These are phyloP conservation scores for Trichoderma simmonsii DNA, from an alignment of 2,329 filamentous ascomycete species.

Conservation along the genomic window DNA sequence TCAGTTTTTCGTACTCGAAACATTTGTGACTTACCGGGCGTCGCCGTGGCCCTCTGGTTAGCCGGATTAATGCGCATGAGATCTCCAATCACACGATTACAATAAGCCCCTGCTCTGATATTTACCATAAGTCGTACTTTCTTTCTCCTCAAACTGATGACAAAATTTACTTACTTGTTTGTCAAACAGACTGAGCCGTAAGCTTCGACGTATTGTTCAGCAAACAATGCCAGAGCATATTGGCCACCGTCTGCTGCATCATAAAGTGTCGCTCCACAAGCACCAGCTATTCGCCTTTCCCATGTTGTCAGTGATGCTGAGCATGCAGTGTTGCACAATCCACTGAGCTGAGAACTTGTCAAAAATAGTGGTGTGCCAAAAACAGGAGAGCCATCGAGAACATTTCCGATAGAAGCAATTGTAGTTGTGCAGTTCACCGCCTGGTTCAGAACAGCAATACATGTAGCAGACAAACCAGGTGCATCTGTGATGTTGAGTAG, in stretches of 20 bases:
- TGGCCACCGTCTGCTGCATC: not conserved
- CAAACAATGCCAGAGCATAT: not conserved
- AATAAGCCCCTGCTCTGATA: not conserved
- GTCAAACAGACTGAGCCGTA: not conserved
- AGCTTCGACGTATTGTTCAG: not conserved
- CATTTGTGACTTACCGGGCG: not conserved
- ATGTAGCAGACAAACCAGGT: not conserved
- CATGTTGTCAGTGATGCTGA: not conserved
- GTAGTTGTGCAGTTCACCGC: not conserved
- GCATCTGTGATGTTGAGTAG: not conserved
- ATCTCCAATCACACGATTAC: not conserved
- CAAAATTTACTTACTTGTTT: not conserved
- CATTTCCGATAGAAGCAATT: not conserved
- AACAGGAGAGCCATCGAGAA: not conserved
- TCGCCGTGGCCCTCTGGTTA: not conserved
- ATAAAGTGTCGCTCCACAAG: not conserved
- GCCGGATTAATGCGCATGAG: not conserved
- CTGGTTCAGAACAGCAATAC: not conserved
- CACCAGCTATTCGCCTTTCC: not conserved
- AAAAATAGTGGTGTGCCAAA: not conserved
- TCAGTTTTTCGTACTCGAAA: not conserved
- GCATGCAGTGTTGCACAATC: not conserved
- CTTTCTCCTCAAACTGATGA: not conserved
- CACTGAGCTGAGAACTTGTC: not conserved
- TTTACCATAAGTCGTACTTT: not conserved